Conservation (phyloP, 306 rosid genomes). For the Morella rubra region DNA sequence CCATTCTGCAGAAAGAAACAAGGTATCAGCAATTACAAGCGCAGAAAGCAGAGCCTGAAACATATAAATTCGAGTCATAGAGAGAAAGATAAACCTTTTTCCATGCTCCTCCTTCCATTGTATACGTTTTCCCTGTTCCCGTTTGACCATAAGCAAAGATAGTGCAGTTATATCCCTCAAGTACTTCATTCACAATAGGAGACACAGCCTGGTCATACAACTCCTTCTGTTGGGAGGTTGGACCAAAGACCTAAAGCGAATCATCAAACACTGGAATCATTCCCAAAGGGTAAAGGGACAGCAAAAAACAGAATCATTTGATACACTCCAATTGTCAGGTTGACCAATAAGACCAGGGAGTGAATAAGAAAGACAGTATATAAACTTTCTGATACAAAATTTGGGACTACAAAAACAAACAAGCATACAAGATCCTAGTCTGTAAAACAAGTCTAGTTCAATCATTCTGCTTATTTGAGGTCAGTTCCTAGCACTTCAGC, state of each 20-base stretch:
- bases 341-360: conserved; percentile 8
- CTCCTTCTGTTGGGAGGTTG: conserved; percentile 84
- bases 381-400: conserved; percentile 9
- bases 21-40: conserved; percentile 15
- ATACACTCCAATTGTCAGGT: too few relatives aligned
- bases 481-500: background rate
- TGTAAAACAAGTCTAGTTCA: background rate
- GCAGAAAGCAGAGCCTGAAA: conserved; percentile 7
- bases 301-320: background rate
- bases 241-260: conserved; percentile 81
- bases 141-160: conserved; percentile 99
- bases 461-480: background rate
- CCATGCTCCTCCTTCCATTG: conserved; percentile 99
- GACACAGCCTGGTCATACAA: conserved; percentile 91
- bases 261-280: conserved; percentile 33
- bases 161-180: conserved; percentile 97
- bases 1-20: conserved; percentile 65
- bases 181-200: conserved; percentile 95
- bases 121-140: conserved; percentile 96
- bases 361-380: conserved; percentile 15
- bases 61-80: background rate
- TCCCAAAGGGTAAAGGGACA: conserved; percentile 4
- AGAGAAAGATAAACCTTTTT: conserved; percentile 61
- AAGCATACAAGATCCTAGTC: background rate
- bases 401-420: conserved; percentile 12